Evolutionary conservation across 176 grass and related monocot genomes (phyloP).

Genomic region (Aegilops tauschii): DNA sequence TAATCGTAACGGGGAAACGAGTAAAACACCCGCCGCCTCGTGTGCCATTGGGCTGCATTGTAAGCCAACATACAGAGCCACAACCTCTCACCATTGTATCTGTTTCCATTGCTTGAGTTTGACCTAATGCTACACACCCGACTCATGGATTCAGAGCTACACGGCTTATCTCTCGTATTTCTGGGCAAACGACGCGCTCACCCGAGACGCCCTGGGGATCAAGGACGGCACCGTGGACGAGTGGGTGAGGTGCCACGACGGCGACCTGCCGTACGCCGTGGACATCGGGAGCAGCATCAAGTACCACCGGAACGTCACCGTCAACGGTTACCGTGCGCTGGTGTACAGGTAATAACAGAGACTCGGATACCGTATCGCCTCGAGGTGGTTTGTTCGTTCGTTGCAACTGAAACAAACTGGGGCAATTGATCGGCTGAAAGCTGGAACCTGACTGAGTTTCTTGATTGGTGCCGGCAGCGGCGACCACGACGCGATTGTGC

Average conservation of each 20-base stretch:
- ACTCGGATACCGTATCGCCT: background rate
- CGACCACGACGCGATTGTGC: slow-evolving; percentile 42
- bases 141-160: slow-evolving; percentile 29
- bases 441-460: background rate
- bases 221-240: slow-evolving; percentile 44
- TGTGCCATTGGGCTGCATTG: slow-evolving; percentile 34
- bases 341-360: slow-evolving; percentile 25
- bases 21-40: slow-evolving; percentile 19
- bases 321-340: slow-evolving; percentile 39
- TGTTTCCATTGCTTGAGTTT: background rate
- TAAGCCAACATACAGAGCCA: background rate
- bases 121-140: background rate
- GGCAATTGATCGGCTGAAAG: background rate
- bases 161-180: slow-evolving; percentile 41
- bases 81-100: background rate
- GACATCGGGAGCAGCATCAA: slow-evolving; percentile 25
- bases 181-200: slow-evolving; percentile 43
- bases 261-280: background rate
- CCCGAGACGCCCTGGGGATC: slow-evolving; percentile 40
- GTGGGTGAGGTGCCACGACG: slow-evolving; percentile 37
- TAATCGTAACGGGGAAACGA: background rate
- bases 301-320: slow-evolving; percentile 40
- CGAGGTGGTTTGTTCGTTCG: background rate
- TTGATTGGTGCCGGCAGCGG: slow-evolving; percentile 13
- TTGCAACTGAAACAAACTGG: background rate